These are phyloP conservation scores for Chloranthus sessilifolius DNA, from an alignment of 164 flowering plant genomes.

Conservation along the genomic window DNA sequence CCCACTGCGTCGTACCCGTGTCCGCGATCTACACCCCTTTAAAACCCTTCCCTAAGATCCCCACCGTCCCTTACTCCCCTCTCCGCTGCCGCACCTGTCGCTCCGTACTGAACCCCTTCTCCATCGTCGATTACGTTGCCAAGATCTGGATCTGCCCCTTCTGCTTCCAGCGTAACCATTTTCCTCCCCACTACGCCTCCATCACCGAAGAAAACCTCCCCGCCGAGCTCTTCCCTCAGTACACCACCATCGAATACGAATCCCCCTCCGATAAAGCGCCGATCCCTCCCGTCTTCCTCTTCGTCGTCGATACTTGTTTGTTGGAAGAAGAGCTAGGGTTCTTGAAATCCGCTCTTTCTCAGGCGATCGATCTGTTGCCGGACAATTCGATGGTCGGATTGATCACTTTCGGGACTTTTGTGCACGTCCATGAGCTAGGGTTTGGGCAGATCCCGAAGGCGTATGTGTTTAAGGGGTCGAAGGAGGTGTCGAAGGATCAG, in stretches of 20 bases:
- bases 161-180: slow-evolving; percentile 80
- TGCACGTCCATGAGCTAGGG: slow-evolving; percentile 89
- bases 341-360: slow-evolving; percentile 61
- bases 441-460: slow-evolving; percentile 60
- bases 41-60: slow-evolving; percentile 42
- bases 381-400: slow-evolving; percentile 78
- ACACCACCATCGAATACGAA: slow-evolving; percentile 79
- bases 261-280: slow-evolving; percentile 21
- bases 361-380: slow-evolving; percentile 72
- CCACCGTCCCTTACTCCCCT: slow-evolving; percentile 59
- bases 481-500: slow-evolving; percentile 73
- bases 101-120: slow-evolving; percentile 84
- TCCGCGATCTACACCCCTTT: slow-evolving; percentile 84
- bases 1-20: slow-evolving; percentile 60
- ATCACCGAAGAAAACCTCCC: slow-evolving; percentile 75
- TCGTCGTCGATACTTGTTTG: slow-evolving; percentile 76
- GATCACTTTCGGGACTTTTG: slow-evolving; percentile 79
- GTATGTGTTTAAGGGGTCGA: slow-evolving; percentile 79
- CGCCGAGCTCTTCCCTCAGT: slow-evolving; percentile 82
- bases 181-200: slow-evolving; percentile 68
- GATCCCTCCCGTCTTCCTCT: slow-evolving; percentile 54
- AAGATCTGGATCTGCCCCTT: slow-evolving; percentile 97
- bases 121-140: slow-evolving; percentile 65
- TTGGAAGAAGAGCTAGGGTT: slow-evolving; percentile 83
- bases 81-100: slow-evolving; percentile 86